Conservation (phyloP, 192 early-diverging fungal species). For the Linnemannia schmuckeri region DNA sequence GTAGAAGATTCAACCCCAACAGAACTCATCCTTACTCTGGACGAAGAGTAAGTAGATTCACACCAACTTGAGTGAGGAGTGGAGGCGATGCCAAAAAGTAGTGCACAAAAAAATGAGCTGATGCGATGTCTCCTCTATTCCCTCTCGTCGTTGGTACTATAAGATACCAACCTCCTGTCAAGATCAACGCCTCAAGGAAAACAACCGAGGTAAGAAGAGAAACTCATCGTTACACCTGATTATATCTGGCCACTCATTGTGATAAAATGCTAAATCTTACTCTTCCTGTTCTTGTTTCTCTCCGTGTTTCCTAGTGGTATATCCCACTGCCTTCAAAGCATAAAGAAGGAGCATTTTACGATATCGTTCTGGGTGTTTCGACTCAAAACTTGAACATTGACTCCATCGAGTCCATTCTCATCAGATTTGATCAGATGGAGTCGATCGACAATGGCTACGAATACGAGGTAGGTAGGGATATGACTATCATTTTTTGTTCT, state of each 20-base stretch:
- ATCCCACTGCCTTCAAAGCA: not conserved
- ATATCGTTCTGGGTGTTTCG: not conserved
- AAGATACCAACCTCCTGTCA: not conserved
- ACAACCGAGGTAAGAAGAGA: not conserved
- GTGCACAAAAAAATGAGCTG: no score
- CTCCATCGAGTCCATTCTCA: not conserved
- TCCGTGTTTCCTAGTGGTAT: not conserved
- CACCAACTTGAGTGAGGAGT: not conserved
- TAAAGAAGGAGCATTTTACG: not conserved
- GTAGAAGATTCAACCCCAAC: not conserved
- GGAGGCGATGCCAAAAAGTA: not conserved
- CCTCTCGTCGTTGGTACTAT: not conserved
- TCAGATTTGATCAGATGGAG: not conserved
- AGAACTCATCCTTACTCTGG: not conserved
- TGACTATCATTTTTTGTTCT: not conserved
- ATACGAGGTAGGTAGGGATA: not conserved
- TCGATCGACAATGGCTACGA: not conserved
- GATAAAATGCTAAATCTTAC: not conserved
- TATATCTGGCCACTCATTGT: not conserved
- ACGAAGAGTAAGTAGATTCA: not conserved
- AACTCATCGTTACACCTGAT: not conserved
- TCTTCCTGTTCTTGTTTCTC: not conserved
- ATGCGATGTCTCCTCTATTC: no score
- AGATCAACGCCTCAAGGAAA: not conserved
- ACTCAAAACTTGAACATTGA: not conserved